Base-by-base conservation (phyloP, 768 basidiomycete genomes). In the Cystobasidiopsis lactophilus region DNA sequence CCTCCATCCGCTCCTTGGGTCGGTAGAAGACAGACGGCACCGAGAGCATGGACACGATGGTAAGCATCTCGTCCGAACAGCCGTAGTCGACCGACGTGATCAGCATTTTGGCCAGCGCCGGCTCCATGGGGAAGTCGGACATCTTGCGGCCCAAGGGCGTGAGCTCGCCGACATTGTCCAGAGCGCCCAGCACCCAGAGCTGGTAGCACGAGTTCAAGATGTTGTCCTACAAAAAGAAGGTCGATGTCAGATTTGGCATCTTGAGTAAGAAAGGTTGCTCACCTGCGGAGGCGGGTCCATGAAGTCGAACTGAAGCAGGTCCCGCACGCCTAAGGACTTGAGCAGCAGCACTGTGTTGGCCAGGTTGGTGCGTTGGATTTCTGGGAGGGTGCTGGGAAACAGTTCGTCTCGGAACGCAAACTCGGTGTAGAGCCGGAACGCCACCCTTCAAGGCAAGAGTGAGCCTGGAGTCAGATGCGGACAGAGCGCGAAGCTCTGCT, bases 261-360 rank as follows among this genome's bases (percentile, higher is more conserved):
- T 30, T 26, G 45, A 41, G 26, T 19, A 35, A 53, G 2, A 47
- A 33, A 39, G 51, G 60, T 51, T 57, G 27, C 43, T 18, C 16
- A 58, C 84, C 74, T 91, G 88, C n/a, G 93, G 93, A 21, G 93
- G 93, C n/a, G 93, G 93, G 65, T 98, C 93, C 93, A 98, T 96
- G 65, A 98, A 98, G 68, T 96, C 91, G 63, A 96, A 98, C 67
- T 98, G 91, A 21, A 98, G 74, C 39, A 95, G 68, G 64, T 96
- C 86, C 71, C 93, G 93, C 39, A 98, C 93, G 10, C 93, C 91
- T 4, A 98, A 72, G 2, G 89, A 89, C 65, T 96, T 98, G 54
- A 98, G 73, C 35, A 96, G 68, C 21, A 96, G 68, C 0, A 96
- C 93, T 0, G 91, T 98, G 62, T 98, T 96, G 19, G 93, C 89